Evolutionary conservation across 441 rosid genomes (phyloP).

Genomic region (Pelargonium hybrid): DNA sequence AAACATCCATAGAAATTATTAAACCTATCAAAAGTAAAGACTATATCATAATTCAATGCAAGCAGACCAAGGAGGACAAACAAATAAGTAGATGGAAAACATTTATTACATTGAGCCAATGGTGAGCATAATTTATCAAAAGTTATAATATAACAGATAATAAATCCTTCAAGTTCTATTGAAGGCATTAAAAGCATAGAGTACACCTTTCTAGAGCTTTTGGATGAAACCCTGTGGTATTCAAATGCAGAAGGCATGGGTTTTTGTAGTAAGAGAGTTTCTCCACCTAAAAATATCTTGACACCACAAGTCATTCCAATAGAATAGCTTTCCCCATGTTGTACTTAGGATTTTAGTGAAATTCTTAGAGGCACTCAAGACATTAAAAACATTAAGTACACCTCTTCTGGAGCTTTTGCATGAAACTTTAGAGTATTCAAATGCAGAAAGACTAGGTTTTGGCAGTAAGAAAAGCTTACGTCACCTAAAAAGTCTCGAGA

Average conservation of each 20-base stretch:
- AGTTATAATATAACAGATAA: neutral
- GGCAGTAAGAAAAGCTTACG: no score
- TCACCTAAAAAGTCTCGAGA: no score
- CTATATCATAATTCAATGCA: conserved; percentile 1
- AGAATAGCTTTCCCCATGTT: neutral
- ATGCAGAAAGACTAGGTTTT: no score
- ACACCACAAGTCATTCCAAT: neutral
- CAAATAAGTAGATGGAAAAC: neutral
- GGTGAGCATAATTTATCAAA: neutral
- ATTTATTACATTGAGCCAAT: neutral
- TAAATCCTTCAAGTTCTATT: no score
- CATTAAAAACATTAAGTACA: neutral
- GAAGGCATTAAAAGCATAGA: neutral
- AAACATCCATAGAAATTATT: conserved; percentile 17
- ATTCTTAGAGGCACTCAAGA: neutral
- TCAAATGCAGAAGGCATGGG: neutral
- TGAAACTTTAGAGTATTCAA: no score
- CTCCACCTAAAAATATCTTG: neutral
- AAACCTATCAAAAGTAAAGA: conserved; percentile 2
- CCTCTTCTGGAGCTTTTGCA: neutral
- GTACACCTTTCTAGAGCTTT: neutral
- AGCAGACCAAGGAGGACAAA: neutral
- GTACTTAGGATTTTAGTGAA: no score
- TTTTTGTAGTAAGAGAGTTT: neutral
- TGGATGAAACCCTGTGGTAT: neutral